Conservation (phyloP, 73 alveolate species). For the Paraurostyla sp. region DNA sequence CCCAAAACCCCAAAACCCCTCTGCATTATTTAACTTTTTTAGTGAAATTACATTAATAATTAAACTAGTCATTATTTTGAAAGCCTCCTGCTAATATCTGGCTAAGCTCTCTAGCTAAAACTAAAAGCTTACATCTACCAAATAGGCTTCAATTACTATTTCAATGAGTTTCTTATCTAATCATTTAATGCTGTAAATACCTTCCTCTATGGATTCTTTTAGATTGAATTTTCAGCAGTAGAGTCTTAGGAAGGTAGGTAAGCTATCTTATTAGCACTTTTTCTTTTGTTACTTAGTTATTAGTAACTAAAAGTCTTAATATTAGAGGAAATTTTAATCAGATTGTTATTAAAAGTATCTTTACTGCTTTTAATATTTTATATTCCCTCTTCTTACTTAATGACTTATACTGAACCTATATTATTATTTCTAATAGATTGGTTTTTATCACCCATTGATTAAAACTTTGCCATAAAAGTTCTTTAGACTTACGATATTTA, state of each 20-base stretch:
- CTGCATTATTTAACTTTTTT: too few species aligned
- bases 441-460: slow-evolving; percentile 8
- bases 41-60: too few species aligned
- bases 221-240: background rate
- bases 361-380: background rate
- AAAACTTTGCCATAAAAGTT: background rate
- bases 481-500: background rate
- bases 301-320: background rate
- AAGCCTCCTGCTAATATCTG: too few species aligned
- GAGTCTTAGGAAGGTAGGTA: background rate
- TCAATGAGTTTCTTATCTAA: background rate
- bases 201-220: slow-evolving; percentile 1
- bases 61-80: too few species aligned
- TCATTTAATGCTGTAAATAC: background rate
- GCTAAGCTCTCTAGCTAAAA: too few species aligned
- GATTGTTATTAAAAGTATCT: background rate
- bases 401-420: background rate
- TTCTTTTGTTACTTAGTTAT: background rate
- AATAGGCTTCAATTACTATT: too few species aligned
- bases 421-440: background rate
- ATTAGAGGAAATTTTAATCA: too few species aligned
- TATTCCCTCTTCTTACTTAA: background rate
- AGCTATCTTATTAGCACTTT: background rate
- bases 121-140: too few species aligned
- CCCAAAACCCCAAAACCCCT: slow-evolving; percentile 56